Evolutionary conservation across 345 rosid genomes (phyloP).

Genomic region (Heritiera littoralis): DNA sequence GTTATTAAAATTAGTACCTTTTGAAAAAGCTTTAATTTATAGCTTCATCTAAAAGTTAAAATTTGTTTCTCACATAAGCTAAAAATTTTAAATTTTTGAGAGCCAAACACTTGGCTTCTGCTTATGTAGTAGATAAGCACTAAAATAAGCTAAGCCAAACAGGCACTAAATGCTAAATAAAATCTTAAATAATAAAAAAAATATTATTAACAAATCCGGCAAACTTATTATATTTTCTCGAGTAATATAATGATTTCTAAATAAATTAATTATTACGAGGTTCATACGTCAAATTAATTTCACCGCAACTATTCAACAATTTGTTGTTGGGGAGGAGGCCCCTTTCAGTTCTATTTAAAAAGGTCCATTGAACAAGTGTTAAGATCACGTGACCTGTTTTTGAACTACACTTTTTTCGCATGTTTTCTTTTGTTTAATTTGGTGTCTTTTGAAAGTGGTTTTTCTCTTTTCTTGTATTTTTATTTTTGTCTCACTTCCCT

Average conservation of each 20-base stretch:
- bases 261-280: no score
- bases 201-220: background rate
- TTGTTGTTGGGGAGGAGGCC: background rate
- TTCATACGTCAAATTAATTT: background rate
- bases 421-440: slow-evolving; percentile 8
- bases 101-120: no score
- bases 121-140: no score
- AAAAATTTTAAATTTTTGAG: no score
- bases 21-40: no score
- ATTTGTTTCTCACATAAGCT: no score
- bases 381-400: slow-evolving; percentile 2
- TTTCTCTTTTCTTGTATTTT: background rate
- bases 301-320: background rate
- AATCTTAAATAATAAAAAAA: no score
- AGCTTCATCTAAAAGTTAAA: no score
- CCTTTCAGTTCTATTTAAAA: background rate
- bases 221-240: background rate
- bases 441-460: background rate
- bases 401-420: background rate
- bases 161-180: no score
- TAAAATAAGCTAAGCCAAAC: no score
- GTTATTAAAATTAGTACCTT: no score
- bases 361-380: background rate
- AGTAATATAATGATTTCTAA: no score
- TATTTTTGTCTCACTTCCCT: background rate